Evolutionary conservation across 805 yeast species (phyloP).

Genomic region (Helenozyma rhizophorensis): DNA sequence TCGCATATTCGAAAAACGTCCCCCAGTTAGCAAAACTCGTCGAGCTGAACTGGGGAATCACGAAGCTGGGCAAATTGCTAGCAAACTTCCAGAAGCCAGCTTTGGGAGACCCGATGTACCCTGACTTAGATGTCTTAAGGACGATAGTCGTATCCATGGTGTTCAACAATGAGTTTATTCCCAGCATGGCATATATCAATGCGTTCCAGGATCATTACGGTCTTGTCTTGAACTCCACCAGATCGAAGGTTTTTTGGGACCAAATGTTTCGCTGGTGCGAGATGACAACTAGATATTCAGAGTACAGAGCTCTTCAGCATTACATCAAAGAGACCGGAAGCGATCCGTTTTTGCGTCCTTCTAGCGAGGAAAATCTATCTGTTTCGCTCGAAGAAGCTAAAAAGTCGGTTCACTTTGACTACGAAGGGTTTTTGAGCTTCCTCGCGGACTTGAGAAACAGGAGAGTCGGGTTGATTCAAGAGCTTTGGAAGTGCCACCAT

Average conservation of each 20-base stretch:
- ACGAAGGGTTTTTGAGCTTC: conserved; percentile 31
- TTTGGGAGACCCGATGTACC: conserved; percentile 17
- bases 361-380: conserved; percentile 4
- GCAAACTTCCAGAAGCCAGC: conserved; percentile 4
- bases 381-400: conserved; percentile 23
- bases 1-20: conserved; percentile 25
- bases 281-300: conserved; percentile 26
- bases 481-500: conserved; percentile 34
- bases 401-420: conserved; percentile 33
- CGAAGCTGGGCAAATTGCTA: conserved; percentile 17
- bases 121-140: conserved; percentile 21
- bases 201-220: conserved; percentile 30
- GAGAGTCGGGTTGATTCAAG: conserved; percentile 23
- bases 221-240: conserved; percentile 14
- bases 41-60: conserved; percentile 30
- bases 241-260: conserved; percentile 32
- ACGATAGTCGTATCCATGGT: conserved; percentile 31
- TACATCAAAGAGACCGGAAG: conserved; percentile 20
- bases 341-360: conserved; percentile 7
- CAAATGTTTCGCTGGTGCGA: conserved; percentile 36
- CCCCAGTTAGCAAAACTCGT: conserved; percentile 22
- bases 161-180: conserved; percentile 26
- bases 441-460: conserved; percentile 20
- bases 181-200: conserved; percentile 32
- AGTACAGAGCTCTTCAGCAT: conserved; percentile 22